phyloP scores from a whole-genome alignment of 2,329 filamentous ascomycete genomes.

The Ilyonectria mors-panacis region DNA sequence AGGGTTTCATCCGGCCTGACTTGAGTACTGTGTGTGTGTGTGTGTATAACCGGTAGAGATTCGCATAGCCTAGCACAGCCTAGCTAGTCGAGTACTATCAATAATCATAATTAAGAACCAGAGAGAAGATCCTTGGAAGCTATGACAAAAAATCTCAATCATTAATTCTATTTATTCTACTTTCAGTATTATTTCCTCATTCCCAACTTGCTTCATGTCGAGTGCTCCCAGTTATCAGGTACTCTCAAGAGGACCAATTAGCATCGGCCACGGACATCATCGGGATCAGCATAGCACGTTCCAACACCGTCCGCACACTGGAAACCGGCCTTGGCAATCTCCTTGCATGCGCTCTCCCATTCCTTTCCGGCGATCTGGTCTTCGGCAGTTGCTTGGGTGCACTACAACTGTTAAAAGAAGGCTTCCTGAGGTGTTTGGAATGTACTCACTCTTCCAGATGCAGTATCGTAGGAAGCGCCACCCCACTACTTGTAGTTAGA shows the following conservation, averaged over 20 bases:
- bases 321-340: conserved; percentile 36
- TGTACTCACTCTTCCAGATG: conserved; percentile 37
- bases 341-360: conserved; percentile 40
- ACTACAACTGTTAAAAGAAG: conserved; percentile 19
- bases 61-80: no score
- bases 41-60: no score
- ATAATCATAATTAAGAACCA: no score
- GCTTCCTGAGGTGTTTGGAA: rapidly evolving
- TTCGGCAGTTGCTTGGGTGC: conserved; percentile 22
- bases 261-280: conserved; percentile 32
- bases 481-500: conserved; percentile 29
- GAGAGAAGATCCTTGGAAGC: no score
- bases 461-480: conserved; percentile 27
- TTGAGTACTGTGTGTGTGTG: no score
- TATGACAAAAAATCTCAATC: neutral
- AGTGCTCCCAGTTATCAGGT: no score
- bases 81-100: no score
- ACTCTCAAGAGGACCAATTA: no score
- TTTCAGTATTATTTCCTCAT: neutral
- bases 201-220: neutral
- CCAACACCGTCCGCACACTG: conserved; percentile 37
- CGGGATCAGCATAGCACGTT: conserved; percentile 36
- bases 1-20: no score
- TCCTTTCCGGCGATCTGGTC: conserved; percentile 36
- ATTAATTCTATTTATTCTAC: neutral